Base-by-base conservation (phyloP, 495 filamentous ascomycete species). In the Penicillium ochrochloron region DNA sequence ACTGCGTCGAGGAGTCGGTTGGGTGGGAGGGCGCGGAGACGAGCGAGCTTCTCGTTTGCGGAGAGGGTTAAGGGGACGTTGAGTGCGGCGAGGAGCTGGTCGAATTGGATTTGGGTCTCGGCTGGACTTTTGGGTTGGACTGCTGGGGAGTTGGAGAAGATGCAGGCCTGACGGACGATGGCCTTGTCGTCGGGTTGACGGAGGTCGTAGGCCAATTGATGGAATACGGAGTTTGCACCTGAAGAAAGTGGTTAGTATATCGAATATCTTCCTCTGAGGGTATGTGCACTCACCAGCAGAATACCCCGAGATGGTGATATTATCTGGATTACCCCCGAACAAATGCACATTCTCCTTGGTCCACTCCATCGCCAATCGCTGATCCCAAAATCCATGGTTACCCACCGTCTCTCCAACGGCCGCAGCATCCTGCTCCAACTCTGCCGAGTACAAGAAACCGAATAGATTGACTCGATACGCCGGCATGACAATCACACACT, bases 351-450 rank as follows among this genome's bases (percentile, higher is more conserved):
- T 88, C 37, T 85, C 78, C 64, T 79, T 75, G 1, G 88, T 85
- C 89, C 89, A 92, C 73, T 88, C 81, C 23, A 92, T 75, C 50
- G 85, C 74, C 31, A 86, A 68, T 62, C 84, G 80, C 69, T 92
- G 89, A 69, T 92, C 90, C 76, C 85, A 86, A 65, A 92, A 79
- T 6, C 90, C 90, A 33, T 90, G 73, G 68, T 92, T 92, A 25
- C 89, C 78, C 4, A 71, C 67, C 7, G 74, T 71, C 27, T 82
- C 76, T 0, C 65, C 64, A 2, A 64, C 70, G 15, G 83, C 35
- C 0, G 85, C 84, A 19, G 85, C 83, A 59, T 85, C 83, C 2
- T 83, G 80, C 15, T 81, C 80, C 25, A 87, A 31, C 65, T 82
- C 81, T 2, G 64, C 59, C 1, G 85, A 86, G 29, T 87, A 81